Base-by-base conservation (phyloP, 1,284 basidiomycete genomes). In the Ceratobasidium theobromae region DNA sequence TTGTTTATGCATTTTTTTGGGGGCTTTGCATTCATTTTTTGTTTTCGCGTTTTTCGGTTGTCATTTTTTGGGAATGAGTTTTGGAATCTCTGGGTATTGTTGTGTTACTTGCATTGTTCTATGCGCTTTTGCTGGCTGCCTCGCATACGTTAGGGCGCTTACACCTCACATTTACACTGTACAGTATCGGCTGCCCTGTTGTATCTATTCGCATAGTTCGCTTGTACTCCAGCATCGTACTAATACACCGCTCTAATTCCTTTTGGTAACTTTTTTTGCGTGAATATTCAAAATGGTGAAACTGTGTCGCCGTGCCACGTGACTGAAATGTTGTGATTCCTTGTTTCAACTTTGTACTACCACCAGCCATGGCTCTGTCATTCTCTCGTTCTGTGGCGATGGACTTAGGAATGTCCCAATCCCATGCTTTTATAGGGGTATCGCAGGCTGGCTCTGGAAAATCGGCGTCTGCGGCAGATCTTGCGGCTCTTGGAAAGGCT, bases 131-230 rank as follows among this genome's bases (percentile, higher is more conserved):
- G 12, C 54, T 27, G 28, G 54, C 9, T 51, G 48, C 48, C 48
- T 28, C 16, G 23, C 48, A 46, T 25, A 51, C 28, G 35, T 16
- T 9, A n/a, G 43, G 43, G 6, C 21, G 11, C 9, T 46, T 46
- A 18, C 11, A 11, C 11, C 12, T 46, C 43, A 11, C 43, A 46
- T 23, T 18, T 18, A 21, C 54, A 58, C 32, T 58, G 54, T 58
- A 58, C 54, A 58, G 54, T 58, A 58, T 30, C 28, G 27, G 41
- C 54, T 58, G 43, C 40, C 33, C 27, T 55, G 53, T 58, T 58
- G 54, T 58, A 58, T 58, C 54, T 58, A 58, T 58, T 58, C 54
- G 41, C 54, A 58, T 46, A 58, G 54, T 30, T 27, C 41, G n/a
- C 16, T 18, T 41, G 40, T 30, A 38, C 54, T 16, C 25, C 54